A percentile compares a stretch with the other conserved stretches of the same genome.
Conservation (phyloP, 805 yeast species). For the Phaffomyces opuntiae region DNA sequence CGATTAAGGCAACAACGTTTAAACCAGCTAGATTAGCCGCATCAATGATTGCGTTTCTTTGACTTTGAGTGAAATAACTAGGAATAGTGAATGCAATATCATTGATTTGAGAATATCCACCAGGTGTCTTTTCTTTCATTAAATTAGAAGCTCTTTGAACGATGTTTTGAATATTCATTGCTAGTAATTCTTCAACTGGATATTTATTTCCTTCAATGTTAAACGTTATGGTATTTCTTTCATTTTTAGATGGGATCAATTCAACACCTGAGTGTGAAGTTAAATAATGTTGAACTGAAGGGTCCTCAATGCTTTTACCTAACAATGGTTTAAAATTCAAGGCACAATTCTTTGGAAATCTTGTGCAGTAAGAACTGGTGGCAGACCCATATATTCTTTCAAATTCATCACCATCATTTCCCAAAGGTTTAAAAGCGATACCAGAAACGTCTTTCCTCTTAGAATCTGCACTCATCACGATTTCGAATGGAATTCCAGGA, state of each 20-base stretch:
- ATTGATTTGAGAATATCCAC: constrained; percentile 42
- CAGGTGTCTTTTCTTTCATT: constrained; percentile 46
- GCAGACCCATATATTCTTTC: constrained; percentile 76
- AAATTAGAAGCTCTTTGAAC: constrained; percentile 55
- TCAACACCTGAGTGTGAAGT: constrained; percentile 55
- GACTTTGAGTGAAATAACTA: constrained; percentile 53
- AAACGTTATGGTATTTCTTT: constrained; percentile 53
- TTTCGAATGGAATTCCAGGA: constrained; percentile 83
- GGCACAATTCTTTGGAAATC: constrained; percentile 67
- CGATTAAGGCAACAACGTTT: constrained; percentile 60
- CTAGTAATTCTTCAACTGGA: constrained; percentile 72
- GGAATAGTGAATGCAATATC: constrained; percentile 79
- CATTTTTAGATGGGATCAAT: constrained; percentile 32
- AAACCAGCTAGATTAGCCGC: constrained; percentile 66
- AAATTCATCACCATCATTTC: constrained; percentile 35
- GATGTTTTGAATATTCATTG: constrained; percentile 72
- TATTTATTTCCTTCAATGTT: constrained; percentile 39
- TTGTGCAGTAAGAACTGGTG: constrained; percentile 60
- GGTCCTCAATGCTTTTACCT: constrained; percentile 52
- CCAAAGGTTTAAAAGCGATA: constrained; percentile 47
- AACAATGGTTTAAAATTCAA: constrained; percentile 62
- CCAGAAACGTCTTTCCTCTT: constrained; percentile 87
- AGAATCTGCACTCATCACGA: constrained; percentile 83
- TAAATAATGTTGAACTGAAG: constrained; percentile 39
- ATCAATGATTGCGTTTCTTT: constrained; percentile 66